Base-by-base conservation (phyloP, 164 flowering plant species). In the Pachysandra terminalis region DNA sequence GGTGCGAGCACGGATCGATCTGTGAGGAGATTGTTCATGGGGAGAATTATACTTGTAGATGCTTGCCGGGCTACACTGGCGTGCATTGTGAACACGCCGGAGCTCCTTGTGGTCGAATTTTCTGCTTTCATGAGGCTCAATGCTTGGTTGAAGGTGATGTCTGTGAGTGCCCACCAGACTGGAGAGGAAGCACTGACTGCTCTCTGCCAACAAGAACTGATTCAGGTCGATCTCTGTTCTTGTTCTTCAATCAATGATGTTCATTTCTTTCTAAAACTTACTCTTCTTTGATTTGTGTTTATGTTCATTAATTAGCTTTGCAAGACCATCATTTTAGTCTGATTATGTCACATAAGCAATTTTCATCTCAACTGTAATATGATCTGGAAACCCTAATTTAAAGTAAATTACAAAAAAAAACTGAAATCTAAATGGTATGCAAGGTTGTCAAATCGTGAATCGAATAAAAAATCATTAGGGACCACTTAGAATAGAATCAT, bases 1-100 rank as follows among this genome's bases (percentile, higher is more conserved):
- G 83, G 83, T 80, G 83, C 26, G 79, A 72, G 55, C 74, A 80
- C 32, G 77, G 79, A 10, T 78, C 68, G 27, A 74, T 14, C 12
- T 80, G 83, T 61, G 67, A 72, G 22, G 80, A 80, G 78, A 68
- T 77, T 53, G 74, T 80, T 49, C 77, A 74, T 21, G 83, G 77
- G 9, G 83, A 80, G 74, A 67, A 69, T 7, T 80, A 80, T 64
- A 63, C 59, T 6, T 80, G 81, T 64, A 68, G 35, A 13, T 80
- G 83, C 37, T 59, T 10, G 0, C 67, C 79, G 25, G 77, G 83
- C 5, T 74, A 65, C 27, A 22, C 64, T 5, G 81, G 79, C 9
- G 56, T 45, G 15, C 81, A 75, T 49, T 80, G 83, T 55, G 73
- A 80, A 74, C 59, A 64, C 65, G 19, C 28, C 2, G 81, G 83